Base-by-base conservation (phyloP, 176 grass and related monocot species). In the Oryza meridionalis region DNA sequence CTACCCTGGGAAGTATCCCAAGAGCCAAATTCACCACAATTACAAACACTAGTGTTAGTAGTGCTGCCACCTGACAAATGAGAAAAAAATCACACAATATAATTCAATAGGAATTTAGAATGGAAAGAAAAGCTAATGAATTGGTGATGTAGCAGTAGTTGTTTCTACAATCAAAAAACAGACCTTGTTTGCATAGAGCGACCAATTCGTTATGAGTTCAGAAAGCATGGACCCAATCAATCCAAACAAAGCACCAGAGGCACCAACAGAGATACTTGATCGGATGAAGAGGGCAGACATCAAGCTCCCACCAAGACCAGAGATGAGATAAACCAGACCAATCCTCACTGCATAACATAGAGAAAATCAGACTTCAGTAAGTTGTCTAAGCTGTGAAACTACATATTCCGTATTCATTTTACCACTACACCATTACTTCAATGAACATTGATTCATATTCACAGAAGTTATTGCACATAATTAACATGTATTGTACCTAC, bases 141-240 rank as follows among this genome's bases (percentile, higher is more conserved):
- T 84, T 75, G 31, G n/a, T 37, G 7, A 22, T 45, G 42, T 11
- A 22, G 63, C 25, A 47, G 16, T 47, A 33, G 17, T 65, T 50
- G 22, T 37, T 65, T 75, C 21, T 65, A 71, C 17, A 49, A 44
- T 70, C 29, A 40, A 40, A 29, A 76, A 46, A 76, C 32, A 47
- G 38, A 97, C 94, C 91, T 98, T 95, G 72, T 98, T 98, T 81
- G 80, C 91, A 61, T 98, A 98, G 64, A 98, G 92, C 19, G 96
- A 78, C 96, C 96, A 98, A 82, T 98, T 98, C 17, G 80, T 98
- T 59, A 98, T 82, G 27, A 98, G 92, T 38, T 98, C 96, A 37
- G 96, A 95, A 71, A 98, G 96, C 96, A 98, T 98, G 19, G 88
- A 90, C 6, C 91, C 96, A 16, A 98, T 86, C 72, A 98, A 81